phyloP scores from a whole-genome alignment of 805 yeast genomes.

The Pachysolen tannophilus region DNA sequence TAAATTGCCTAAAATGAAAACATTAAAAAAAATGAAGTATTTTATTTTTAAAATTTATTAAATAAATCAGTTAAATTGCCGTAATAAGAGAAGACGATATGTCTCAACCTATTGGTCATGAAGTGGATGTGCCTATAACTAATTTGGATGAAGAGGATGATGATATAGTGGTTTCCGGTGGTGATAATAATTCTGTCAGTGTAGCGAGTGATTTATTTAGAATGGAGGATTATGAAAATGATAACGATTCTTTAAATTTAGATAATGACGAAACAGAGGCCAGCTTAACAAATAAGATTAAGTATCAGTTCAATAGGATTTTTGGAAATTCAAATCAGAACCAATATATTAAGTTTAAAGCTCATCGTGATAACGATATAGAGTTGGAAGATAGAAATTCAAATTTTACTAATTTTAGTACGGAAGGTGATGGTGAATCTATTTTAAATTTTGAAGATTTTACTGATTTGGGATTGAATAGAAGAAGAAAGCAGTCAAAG shows the following conservation, averaged over 20 bases:
- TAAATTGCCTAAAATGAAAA: too few species aligned
- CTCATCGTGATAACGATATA: slow-evolving; percentile 15
- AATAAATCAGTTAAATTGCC: too few species aligned
- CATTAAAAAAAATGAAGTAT: too few species aligned
- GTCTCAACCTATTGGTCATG: too few species aligned
- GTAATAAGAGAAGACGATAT: too few species aligned
- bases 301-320: slow-evolving; percentile 1
- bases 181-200: neutral
- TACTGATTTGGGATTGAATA: slow-evolving; percentile 4
- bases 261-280: slow-evolving; percentile 7
- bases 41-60: too few species aligned
- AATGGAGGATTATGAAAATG: slow-evolving; percentile 10
- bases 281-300: slow-evolving; percentile 1
- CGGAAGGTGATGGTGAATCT: slow-evolving; percentile 4
- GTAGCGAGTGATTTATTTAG: neutral
- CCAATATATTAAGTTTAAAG: neutral
- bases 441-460: slow-evolving; percentile 2
- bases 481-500: neutral
- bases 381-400: slow-evolving; percentile 19
- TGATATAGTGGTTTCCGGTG: slow-evolving; percentile 14
- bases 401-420: slow-evolving; percentile 16
- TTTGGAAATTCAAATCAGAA: slow-evolving; percentile 1
- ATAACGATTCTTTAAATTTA: slow-evolving; percentile 12
- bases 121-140: slow-evolving; percentile 47
- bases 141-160: slow-evolving; percentile 39